Conservation (phyloP, 768 basidiomycete species). For the Coprinellus aureogranulatus region DNA sequence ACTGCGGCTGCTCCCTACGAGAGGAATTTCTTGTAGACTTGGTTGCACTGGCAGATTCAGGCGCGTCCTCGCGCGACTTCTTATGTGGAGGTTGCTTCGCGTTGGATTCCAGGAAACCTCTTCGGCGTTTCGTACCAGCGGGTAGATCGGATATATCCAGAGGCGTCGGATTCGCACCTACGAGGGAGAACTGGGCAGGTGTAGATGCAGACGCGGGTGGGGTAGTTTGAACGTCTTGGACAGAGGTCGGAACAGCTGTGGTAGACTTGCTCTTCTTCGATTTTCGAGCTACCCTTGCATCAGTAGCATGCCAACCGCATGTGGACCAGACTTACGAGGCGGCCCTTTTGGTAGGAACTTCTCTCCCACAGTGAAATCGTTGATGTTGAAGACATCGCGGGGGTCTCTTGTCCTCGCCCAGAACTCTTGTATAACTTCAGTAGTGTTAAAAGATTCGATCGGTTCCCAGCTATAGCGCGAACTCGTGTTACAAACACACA, state of each 20-base stretch:
- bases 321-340: slow-evolving; percentile 43
- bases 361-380: slow-evolving; percentile 53
- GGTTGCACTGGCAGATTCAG: not conserved
- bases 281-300: slow-evolving; percentile 1
- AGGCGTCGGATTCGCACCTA: not conserved
- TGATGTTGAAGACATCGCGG: slow-evolving; percentile 49
- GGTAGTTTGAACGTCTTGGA: not conserved
- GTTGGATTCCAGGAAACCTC: not conserved
- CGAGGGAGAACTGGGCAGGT: not conserved
- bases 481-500: not conserved
- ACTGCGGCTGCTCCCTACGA: not conserved
- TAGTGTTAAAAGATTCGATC: slow-evolving; percentile 52
- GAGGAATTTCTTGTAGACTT: not conserved
- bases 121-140: not conserved
- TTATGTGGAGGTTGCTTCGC: not conserved
- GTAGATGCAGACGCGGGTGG: not conserved
- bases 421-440: slow-evolving; percentile 54
- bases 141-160: not conserved
- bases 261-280: slow-evolving; percentile 6
- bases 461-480: slow-evolving; percentile 75
- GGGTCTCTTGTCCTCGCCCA: slow-evolving; percentile 48
- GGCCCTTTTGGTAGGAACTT: slow-evolving; percentile 55
- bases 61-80: not conserved
- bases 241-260: not conserved
- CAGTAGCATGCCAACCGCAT: not conserved